These are phyloP conservation scores for Neurospora tetraspora DNA, from an alignment of 495 filamentous ascomycete genomes.

Conservation along the genomic window DNA sequence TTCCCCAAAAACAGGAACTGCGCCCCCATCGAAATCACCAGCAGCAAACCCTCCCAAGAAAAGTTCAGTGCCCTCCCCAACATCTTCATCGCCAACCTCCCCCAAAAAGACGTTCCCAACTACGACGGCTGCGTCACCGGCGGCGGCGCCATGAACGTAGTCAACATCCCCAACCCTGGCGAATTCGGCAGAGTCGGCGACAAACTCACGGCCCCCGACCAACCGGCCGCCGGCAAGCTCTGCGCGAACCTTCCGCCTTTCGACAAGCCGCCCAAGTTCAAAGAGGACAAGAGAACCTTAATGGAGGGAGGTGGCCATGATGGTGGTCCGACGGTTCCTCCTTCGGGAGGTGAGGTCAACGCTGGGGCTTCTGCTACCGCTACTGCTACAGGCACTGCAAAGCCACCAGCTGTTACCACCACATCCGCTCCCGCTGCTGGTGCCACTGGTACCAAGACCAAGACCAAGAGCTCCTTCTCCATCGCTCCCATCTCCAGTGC, in stretches of 20 bases:
- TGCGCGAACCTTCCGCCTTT: no score
- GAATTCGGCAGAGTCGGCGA: no score
- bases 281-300: no score
- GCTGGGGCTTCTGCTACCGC: background rate
- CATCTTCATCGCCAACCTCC: slow-evolving; percentile 51
- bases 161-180: slow-evolving; percentile 25
- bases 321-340: no score
- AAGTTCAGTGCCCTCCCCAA: slow-evolving; percentile 35
- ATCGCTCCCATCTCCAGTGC: background rate
- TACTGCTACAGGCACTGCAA: background rate
- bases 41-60: slow-evolving; percentile 20
- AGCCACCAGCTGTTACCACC: background rate
- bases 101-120: slow-evolving; percentile 6
- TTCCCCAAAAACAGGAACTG: slow-evolving; percentile 32
- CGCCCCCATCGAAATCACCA: slow-evolving; percentile 40
- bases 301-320: no score
- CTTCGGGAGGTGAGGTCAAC: background rate
- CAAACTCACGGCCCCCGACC: no score
- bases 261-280: no score
- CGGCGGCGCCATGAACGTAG: background rate
- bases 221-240: no score
- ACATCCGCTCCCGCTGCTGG: background rate
- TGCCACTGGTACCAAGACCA: background rate
- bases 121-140: slow-evolving; percentile 14
- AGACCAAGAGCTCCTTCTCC: background rate